Conservation (phyloP, 2,329 filamentous ascomycete species). For the Cercospora nicotianae region DNA sequence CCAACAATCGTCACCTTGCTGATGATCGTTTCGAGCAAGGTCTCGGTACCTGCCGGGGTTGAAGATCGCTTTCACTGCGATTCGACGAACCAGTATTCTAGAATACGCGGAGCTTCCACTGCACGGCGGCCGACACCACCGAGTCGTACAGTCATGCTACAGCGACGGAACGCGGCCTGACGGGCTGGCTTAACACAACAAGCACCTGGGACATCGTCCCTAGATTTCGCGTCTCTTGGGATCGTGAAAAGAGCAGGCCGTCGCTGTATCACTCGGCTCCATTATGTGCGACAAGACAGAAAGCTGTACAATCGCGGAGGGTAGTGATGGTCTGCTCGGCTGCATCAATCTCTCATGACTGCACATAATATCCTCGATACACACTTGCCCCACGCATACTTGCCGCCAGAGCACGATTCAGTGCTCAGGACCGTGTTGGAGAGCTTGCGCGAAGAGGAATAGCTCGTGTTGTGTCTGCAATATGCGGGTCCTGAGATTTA, state of each 20-base stretch:
- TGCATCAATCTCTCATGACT: not conserved
- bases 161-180: not conserved
- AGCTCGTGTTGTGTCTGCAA: not conserved
- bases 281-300: not conserved
- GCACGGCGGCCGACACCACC: not conserved
- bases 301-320: not conserved
- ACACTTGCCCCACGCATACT: not conserved
- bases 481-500: not conserved
- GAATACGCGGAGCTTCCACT: not conserved
- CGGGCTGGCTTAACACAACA: not conserved
- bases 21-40: not conserved
- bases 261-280: not conserved
- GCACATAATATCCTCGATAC: not conserved
- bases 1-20: not conserved
- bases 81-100: not conserved
- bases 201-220: not conserved
- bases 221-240: not conserved
- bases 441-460: not conserved
- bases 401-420: not conserved
- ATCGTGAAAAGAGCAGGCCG: not conserved
- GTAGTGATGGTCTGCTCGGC: not conserved
- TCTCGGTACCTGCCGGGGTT: not conserved
- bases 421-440: not conserved
- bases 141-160: not conserved
- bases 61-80: not conserved